These are phyloP conservation scores for Calonectria pseudoreteaudii DNA, from an alignment of 2,329 filamentous ascomycete genomes.

Conservation along the genomic window DNA sequence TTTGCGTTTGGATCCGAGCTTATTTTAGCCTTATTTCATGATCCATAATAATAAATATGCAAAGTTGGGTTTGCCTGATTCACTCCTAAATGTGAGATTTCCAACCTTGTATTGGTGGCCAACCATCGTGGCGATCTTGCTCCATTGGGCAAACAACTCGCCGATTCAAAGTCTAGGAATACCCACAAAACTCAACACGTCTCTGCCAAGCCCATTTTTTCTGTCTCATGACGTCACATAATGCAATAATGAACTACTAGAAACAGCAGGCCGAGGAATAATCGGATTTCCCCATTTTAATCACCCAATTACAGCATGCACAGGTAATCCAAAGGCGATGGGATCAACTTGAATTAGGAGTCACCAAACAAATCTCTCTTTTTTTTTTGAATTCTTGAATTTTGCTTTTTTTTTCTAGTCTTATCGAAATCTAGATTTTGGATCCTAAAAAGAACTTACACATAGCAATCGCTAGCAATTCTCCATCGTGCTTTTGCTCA, in stretches of 20 bases:
- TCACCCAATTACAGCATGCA: neutral
- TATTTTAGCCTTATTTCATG: neutral
- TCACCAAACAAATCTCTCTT: neutral
- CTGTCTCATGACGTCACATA: neutral
- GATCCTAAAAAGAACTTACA: conserved; percentile 20
- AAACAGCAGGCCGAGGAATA: no score
- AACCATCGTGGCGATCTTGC: neutral
- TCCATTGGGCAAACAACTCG: neutral
- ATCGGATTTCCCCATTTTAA: neutral
- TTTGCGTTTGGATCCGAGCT: neutral
- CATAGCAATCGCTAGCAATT: neutral
- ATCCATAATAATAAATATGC: neutral
- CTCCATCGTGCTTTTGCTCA: conserved; percentile 25
- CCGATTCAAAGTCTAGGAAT: neutral
- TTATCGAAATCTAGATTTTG: neutral
- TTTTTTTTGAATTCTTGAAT: neutral
- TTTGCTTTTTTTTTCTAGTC: neutral
- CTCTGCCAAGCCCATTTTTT: neutral
- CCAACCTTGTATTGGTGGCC: neutral
- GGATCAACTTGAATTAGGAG: neutral
- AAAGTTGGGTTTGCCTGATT: neutral
- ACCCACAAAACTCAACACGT: neutral
- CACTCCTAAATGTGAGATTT: neutral
- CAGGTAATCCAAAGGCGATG: neutral
- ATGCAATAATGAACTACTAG: neutral